A percentile compares a stretch with the other conserved stretches of the same genome.
phyloP scores from a whole-genome alignment of 352 stramenopile species.

The Halophytophthora batemanensis region DNA sequence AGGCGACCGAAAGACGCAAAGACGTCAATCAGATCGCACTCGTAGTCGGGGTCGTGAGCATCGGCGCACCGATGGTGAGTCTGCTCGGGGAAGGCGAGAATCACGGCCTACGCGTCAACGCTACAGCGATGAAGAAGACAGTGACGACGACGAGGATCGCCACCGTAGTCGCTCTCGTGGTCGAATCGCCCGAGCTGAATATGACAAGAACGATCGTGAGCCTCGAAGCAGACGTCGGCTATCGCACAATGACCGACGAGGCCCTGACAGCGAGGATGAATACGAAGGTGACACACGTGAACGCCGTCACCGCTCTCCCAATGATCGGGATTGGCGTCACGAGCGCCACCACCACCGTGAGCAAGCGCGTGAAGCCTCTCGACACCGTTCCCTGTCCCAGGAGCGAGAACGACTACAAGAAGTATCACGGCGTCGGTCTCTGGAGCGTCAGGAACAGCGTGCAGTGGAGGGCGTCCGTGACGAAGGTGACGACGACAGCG shows the following conservation, averaged over 20 bases:
- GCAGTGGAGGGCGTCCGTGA: constrained; percentile 8
- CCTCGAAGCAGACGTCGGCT: too few species aligned
- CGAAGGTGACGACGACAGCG: constrained; percentile 23
- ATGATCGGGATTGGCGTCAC: constrained; percentile 6
- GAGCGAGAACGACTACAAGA: constrained; percentile 10
- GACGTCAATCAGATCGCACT: constrained; percentile 7
- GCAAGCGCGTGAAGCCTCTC: constrained; percentile 4
- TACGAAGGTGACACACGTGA: constrained; percentile 10
- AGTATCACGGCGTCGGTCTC: too few species aligned
- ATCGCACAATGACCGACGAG: constrained; percentile 10
- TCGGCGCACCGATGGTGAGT: constrained; percentile 4
- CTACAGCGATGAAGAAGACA: constrained; percentile 10
- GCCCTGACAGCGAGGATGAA: constrained; percentile 2
- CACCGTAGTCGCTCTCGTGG: too few species aligned
- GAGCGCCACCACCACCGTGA: constrained; percentile 1
- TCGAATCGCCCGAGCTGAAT: too few species aligned
- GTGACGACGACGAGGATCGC: constrained; percentile 1
- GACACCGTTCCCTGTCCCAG: constrained; percentile 3
- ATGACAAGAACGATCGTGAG: too few species aligned
- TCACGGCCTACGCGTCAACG: constrained; percentile 7
- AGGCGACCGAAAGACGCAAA: too few species aligned
- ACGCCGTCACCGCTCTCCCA: constrained; percentile 13
- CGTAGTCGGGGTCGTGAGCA: constrained; percentile 6
- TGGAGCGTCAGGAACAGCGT: constrained; percentile 3
- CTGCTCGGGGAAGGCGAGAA: constrained; percentile 7